These are phyloP conservation scores for Dryadomyces quercus-mongolicae DNA, from an alignment of 2,329 filamentous ascomycete species.

Conservation along the genomic window DNA sequence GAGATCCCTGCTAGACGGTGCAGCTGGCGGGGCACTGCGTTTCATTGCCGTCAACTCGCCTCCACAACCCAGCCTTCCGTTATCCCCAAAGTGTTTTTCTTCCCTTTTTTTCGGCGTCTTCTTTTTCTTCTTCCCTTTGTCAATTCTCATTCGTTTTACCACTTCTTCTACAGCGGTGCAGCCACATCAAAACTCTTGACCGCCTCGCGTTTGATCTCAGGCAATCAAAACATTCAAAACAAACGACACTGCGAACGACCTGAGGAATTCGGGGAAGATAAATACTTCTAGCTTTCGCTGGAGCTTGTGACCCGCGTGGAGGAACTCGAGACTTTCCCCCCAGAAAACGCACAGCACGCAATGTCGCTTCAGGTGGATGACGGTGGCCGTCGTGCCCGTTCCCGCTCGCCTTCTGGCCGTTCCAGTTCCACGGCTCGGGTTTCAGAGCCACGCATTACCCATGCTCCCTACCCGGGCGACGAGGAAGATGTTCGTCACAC, in stretches of 20 bases:
- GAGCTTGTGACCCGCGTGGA: not conserved
- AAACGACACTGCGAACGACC: too few relatives aligned
- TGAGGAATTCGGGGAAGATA: too few relatives aligned
- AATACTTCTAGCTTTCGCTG: not conserved
- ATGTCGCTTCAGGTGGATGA: constrained; percentile 43
- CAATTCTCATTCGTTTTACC: not conserved
- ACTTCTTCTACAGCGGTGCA: not conserved
- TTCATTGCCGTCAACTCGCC: not conserved
- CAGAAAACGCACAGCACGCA: constrained; percentile 4
- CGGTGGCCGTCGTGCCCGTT: constrained; percentile 30
- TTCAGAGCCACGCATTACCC: constrained; percentile 19
- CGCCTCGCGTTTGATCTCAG: not conserved
- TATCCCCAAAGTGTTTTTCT: not conserved
- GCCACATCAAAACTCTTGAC: not conserved
- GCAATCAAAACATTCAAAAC: too few relatives aligned
- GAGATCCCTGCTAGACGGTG: not conserved
- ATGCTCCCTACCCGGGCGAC: constrained; percentile 31
- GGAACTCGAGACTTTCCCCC: too few relatives aligned
- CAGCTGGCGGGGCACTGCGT: not conserved
- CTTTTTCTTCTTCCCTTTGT: not conserved
- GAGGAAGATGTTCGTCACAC: constrained; percentile 20
- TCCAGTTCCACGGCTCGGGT: constrained; percentile 15
- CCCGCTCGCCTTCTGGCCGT: constrained; percentile 31
- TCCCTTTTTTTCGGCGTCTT: not conserved
- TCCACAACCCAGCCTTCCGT: not conserved